Evolutionary conservation across 2,329 filamentous ascomycete genomes (phyloP).

Genomic region (Pseudodiploospora longispora): DNA sequence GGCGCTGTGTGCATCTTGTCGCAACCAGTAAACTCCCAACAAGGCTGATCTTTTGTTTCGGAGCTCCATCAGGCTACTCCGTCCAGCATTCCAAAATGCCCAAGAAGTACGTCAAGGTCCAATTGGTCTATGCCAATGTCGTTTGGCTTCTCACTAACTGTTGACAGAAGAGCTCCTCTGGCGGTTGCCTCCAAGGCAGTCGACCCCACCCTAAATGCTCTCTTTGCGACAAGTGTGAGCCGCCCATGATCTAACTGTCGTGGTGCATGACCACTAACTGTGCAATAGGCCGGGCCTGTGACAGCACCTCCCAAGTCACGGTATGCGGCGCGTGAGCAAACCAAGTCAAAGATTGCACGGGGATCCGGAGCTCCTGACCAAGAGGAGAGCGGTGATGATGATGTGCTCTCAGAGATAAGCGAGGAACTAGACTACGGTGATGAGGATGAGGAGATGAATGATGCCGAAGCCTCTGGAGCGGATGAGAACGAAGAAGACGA

Average conservation of each 20-base stretch:
- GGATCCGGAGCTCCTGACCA: constrained; percentile 21
- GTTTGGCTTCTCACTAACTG: constrained; percentile 10
- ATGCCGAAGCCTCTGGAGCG: constrained; percentile 13
- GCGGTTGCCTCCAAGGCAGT: constrained; percentile 45
- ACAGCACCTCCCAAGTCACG: constrained; percentile 36
- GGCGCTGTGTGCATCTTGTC: constrained; percentile 5
- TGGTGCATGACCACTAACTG: constrained; percentile 1
- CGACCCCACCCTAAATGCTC: constrained; percentile 60
- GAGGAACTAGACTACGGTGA: constrained; percentile 26
- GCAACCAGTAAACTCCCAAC: constrained; percentile 3
- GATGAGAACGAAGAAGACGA: constrained; percentile 18
- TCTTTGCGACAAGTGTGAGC: constrained; percentile 68
- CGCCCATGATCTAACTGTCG: not conserved
- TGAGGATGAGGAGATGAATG: constrained; percentile 23
- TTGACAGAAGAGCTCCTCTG: constrained; percentile 30
- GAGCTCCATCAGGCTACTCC: not conserved
- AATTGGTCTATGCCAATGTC: not conserved
- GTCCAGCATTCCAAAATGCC: constrained; percentile 9
- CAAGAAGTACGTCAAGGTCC: constrained; percentile 14
- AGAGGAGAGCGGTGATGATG: constrained; percentile 23
- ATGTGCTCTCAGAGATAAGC: constrained; percentile 24
- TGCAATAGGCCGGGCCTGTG: constrained; percentile 43
- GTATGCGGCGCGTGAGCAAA: constrained; percentile 30
- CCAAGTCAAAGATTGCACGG: constrained; percentile 22
- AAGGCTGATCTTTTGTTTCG: not conserved